Base-by-base conservation (phyloP, 208 protist species). In the Crithidia brevicula region DNA sequence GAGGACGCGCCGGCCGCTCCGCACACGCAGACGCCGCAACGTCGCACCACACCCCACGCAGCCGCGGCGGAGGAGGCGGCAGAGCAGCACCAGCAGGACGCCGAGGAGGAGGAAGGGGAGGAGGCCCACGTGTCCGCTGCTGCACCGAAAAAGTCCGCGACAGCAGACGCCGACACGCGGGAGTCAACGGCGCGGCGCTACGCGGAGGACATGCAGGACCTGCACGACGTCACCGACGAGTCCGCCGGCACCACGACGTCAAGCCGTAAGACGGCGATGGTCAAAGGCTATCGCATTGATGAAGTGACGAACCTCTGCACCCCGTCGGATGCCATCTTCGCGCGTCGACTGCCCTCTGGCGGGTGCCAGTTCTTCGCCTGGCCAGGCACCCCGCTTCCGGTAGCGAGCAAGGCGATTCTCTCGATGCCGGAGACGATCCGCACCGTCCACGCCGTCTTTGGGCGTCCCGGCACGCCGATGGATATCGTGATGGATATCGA, bases 281-380 rank as follows among this genome's bases (percentile, higher is more conserved):
- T 95, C 53, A 95, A 95, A 49, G 78, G 81, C 9, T 95, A 80
- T 64, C 81, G 82, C 45, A 85, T 95, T 27, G 84, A 92, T 13
- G 90, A 95, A 65, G 85, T 95, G n/a, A 31, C 66, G 10, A 51
- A 75, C 10, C 60, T 88, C 4, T 95, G 90, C 69, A 75, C 69
- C 31, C 45, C 72, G 2, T 71, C 52, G 16, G 90, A 95, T 66
- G 85, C 83, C 38, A 67, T 95, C n/a, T 95, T 95, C 23, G 90
- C 90, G 5, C 85, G 90, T 9, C 85, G 87, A 4, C 77, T 95
- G 18, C 81, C 90, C 0, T 72, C 85, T 5, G 90, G 90, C 16
- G 90, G 90, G 25, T 95, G 87, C 58, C 90, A 95, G 73, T 95
- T 93, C 79, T 95, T 95, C 62, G 87, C 90, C 3, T 95, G 90